phyloP scores from a whole-genome alignment of 1,284 basidiomycete genomes.

The Volvariella volvacea region DNA sequence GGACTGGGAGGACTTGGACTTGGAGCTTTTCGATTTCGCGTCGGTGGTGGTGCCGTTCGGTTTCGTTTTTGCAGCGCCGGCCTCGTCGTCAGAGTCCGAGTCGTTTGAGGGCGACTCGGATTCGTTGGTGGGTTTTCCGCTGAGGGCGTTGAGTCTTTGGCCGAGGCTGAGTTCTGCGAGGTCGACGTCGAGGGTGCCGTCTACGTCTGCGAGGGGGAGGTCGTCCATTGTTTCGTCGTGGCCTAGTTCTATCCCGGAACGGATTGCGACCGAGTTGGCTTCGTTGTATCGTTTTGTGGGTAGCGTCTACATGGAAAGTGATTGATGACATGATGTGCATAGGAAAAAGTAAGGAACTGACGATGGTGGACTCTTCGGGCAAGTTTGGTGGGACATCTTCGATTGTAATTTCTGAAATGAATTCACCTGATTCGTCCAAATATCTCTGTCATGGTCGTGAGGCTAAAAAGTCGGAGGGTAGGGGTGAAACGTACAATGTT shows the following conservation, averaged over 20 bases:
- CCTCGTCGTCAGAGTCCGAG: constrained; percentile 34
- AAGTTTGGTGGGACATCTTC: constrained; percentile 29
- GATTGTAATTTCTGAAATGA: constrained; percentile 48
- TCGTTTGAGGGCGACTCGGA: constrained; percentile 21
- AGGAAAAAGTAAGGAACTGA: constrained; percentile 12
- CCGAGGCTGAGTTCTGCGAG: constrained; percentile 87
- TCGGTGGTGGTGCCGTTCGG: constrained; percentile 8
- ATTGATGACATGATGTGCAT: constrained; percentile 8
- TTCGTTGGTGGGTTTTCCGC: constrained; percentile 35
- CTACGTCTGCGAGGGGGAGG: constrained; percentile 39
- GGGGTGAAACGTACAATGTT: constrained; percentile 49
- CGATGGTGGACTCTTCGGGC: constrained; percentile 7
- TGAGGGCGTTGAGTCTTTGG: constrained; percentile 74
- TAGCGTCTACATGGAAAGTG: constrained; percentile 15
- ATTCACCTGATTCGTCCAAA: constrained; percentile 48
- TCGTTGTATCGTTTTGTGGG: constrained; percentile 62
- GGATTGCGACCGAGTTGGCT: constrained; percentile 49
- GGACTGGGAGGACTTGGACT: constrained; percentile 14
- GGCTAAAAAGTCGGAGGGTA: too few relatives aligned
- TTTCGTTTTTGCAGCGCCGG: constrained; percentile 12
- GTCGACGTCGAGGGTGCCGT: constrained; percentile 75
- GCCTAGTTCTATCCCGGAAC: constrained; percentile 56
- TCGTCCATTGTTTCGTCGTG: constrained; percentile 55
- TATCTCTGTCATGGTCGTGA: constrained; percentile 46
- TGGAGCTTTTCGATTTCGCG: constrained; percentile 19